These are phyloP conservation scores for Citrullus mucosospermus DNA, from an alignment of 306 rosid genomes.

Conservation along the genomic window DNA sequence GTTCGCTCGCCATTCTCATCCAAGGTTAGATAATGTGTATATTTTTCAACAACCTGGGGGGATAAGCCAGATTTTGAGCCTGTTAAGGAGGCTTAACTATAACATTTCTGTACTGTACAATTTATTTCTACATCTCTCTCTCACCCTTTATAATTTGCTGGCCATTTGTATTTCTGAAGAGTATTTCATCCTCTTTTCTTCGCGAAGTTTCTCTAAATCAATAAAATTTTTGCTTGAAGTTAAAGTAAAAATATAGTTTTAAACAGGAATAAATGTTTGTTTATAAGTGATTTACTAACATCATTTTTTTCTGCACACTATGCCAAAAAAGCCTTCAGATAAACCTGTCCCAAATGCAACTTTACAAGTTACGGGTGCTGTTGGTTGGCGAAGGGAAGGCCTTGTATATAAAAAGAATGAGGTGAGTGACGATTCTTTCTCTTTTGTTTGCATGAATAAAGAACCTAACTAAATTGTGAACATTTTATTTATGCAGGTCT, in stretches of 20 bases:
- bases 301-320: background rate
- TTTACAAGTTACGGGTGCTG: constrained; percentile 92
- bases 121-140: background rate
- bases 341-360: constrained; percentile 87
- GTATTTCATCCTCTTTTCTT: background rate
- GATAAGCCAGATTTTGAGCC: background rate
- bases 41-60: background rate
- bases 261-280: background rate
- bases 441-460: background rate
- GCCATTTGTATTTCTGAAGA: background rate
- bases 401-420: constrained; percentile 82
- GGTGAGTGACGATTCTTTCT: constrained; percentile 22
- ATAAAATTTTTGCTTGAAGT: background rate
- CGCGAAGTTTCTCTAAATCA: background rate
- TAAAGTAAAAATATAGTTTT: background rate
- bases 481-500: constrained; percentile 39
- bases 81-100: background rate
- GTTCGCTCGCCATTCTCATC: constrained; percentile 97
- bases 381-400: constrained; percentile 97
- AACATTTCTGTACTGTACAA: background rate
- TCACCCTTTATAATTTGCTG: background rate
- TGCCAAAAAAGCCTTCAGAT: constrained; percentile 42
- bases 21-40: constrained; percentile 44
- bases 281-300: background rate
- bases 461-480: background rate